Evolutionary conservation across 2,329 filamentous ascomycete genomes (phyloP), one percentile per base, ranked within the genome.

Genomic region (Aspergillus flavus): DNA sequence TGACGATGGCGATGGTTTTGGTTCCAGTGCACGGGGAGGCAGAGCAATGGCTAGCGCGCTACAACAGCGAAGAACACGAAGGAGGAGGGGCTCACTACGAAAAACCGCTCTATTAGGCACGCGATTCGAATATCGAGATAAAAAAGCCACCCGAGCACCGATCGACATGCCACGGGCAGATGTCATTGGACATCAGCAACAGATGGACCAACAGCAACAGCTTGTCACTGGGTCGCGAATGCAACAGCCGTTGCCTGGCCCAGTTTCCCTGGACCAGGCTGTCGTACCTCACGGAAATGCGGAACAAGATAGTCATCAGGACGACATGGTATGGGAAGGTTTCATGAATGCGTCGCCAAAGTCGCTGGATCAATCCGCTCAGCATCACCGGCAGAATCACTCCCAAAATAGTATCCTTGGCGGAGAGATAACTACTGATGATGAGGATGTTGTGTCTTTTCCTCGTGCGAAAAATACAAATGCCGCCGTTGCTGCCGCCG

Each of bases 41-140:
- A 75, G 84, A 78, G 81, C 84, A 69, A 77, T 85, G 78, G 78
- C 78, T 32, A 79, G 76, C 43, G 82, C 80, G 30, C 74, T 84
- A 57, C 84, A 79, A 67, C 81, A 84, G 63, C 85, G 75, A 61
- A 82, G 83, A 75, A 87, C 87, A 54, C 84, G 93, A 61, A 89
- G 89, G 71, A 87, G 94, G 64, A 91, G 91, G 74, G 93, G 93
- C 4, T 97, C 94, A 12, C 82, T 97, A 75, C 87, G 94, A 64
- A 97, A 97, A 78, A 92, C 92, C 12, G 93, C 93, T 30, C 82
- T 97, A 56, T 83, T 97, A 21, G 92, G 92, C 19, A 90, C 74
- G 63, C 67, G 77, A 23, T 66, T 78, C 41, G 74, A 79, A 59
- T 70, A 71, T 39, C 75, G 73, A 46, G 76, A 78, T 57, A 77